Evolutionary conservation across 1,139 yeast species (phyloP), one percentile per base, ranked within the genome.

Genomic region (Blastobotrys petasosporus): DNA sequence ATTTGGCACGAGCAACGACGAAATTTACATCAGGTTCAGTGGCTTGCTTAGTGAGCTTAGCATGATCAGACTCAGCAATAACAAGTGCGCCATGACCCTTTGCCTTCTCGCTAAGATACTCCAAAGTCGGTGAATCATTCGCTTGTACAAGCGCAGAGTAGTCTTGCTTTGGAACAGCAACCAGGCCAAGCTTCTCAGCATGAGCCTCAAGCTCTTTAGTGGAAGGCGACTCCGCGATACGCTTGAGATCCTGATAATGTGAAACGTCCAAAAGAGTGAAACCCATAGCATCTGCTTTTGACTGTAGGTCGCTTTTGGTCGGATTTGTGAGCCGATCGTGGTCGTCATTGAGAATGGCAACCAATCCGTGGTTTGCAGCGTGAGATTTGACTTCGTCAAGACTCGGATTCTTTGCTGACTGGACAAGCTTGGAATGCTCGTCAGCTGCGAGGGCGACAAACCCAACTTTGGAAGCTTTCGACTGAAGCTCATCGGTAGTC

Each of bases 51-150:
- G 37, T 40, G 13, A 63, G 47, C n/a, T 47, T 37, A 4, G 50
- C 46, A 40, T 56, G 54, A 10, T 57, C 65, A 3, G 52, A 56
- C 5, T 47, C 46, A 8, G 58, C 50, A 32, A 67, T 44, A 4
- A 63, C 51, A n/a, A 54, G 50, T 32, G 54, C 39, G 8, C 54
- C 55, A 25, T 45, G 44, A 13, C 23, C 37, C 54, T 32, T 17
- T 1, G 74, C 74, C 51, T 67, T 69, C 4, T 60, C 54, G n/a
- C 46, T 44, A 15, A 75, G 52, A 39, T 67, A 66, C 0, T 61
- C 60, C n/a, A 63, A 32, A 2, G 64, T 45, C 23, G 76, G 76
- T 2, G 61, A 54, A 28, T 62, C 55, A 2, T 69, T 66, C 37
- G 59, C 59, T 9, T 46, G 48, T 37, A 50, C 32, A 40, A 70